These are phyloP conservation scores for Flaveria ramosissima DNA, from an alignment of 129 eudicot species.

Conservation along the genomic window DNA sequence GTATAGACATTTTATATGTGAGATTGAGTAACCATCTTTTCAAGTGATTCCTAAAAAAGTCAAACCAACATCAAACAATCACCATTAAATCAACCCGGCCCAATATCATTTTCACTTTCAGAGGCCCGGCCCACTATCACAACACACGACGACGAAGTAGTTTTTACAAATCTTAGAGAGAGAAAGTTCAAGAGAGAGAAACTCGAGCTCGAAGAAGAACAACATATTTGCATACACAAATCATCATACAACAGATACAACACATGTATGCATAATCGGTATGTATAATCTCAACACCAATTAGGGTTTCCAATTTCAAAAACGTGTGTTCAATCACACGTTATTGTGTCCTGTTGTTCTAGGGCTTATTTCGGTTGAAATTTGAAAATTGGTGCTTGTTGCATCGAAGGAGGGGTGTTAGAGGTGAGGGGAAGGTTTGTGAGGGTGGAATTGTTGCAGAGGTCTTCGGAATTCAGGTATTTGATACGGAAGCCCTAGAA, in stretches of 20 bases:
- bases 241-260: constrained; percentile 14
- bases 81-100: constrained; percentile 14
- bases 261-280: constrained; percentile 24
- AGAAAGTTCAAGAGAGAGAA: constrained; percentile 42
- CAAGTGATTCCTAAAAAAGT: not conserved
- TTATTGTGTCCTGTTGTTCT: constrained; percentile 18
- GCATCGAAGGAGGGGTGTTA: constrained; percentile 35
- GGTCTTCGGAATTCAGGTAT: constrained; percentile 59
- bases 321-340: constrained; percentile 4
- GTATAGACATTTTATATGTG: not conserved
- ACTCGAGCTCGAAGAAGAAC: constrained; percentile 50
- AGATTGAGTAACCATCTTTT: constrained; percentile 34
- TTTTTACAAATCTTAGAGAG: constrained; percentile 41
- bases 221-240: constrained; percentile 26
- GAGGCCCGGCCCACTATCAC: constrained; percentile 55
- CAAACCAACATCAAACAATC: constrained; percentile 9
- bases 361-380: constrained; percentile 45
- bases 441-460: constrained; percentile 37
- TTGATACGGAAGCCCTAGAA: constrained; percentile 53
- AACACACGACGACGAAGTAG: constrained; percentile 37
- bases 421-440: constrained; percentile 27
- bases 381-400: constrained; percentile 36
- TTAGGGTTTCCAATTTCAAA: constrained; percentile 25
- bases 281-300: not conserved
- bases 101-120: not conserved